Base-by-base conservation (phyloP, 768 basidiomycete genomes). In the Leccinellum luteum region DNA sequence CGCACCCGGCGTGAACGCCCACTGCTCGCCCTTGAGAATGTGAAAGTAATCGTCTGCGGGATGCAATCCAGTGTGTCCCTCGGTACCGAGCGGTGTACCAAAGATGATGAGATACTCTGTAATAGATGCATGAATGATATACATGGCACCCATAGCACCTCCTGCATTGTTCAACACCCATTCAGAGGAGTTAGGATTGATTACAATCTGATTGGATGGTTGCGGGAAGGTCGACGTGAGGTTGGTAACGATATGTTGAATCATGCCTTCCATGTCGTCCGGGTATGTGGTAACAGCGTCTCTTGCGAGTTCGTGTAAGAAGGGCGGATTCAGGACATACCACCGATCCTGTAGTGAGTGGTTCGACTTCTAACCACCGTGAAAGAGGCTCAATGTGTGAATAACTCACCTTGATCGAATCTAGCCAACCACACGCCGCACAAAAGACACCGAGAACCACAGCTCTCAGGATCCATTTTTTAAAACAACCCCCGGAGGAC, bases 91-190 rank as follows among this genome's bases (percentile, higher is more conserved):
- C 0, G 97, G 94, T 1, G 95, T 96, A 4, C 97, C 95, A 62
- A 97, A 97, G 64, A 98, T 88, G 71, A 94, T 94, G 64, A 93
- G 83, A 76, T 96, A 99, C 77, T 99, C 97, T 10, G 96, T 98
- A 66, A 99, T 87, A 75, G 86, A 89, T 17, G 96, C 93, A 67
- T 98, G 97, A 62, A 98, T 92, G 74, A 98, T 82, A 72, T 94
- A 97, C 96, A 99, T 98, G 32, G 88, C 88, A 44, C 94, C 94
- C 95, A 96, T 98, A 1, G 94, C 94, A 58, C 97, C 97, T 12
- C 95, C 97, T 1, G 96, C 95, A 66, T 98, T 98, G 78, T 86
- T 98, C 75, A 96, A 90, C 25, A 97, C 84, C 96, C 96, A 98
- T 67, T 98, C 94, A 35, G 78, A 77, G 21, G 81, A 69, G 75